Conservation (phyloP, 2,329 filamentous ascomycete species). For the Alternaria sp. region DNA sequence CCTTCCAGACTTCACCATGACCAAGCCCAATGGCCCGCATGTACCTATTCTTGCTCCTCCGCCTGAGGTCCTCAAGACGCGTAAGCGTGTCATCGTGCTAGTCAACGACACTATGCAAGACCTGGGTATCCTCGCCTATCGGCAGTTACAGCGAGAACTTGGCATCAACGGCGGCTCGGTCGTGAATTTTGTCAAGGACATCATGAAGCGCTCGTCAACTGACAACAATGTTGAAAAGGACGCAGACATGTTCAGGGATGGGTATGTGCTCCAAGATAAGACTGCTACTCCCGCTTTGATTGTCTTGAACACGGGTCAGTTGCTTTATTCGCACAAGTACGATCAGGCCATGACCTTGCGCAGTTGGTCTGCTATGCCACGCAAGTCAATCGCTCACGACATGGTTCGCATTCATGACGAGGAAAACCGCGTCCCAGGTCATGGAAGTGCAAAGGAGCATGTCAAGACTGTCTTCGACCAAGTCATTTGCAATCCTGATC, state of each 20-base stretch:
- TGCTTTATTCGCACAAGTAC: constrained; percentile 75
- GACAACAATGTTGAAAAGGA: constrained; percentile 18
- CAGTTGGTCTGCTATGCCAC: constrained; percentile 67
- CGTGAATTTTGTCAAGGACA: constrained; percentile 66
- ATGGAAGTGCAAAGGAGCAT: constrained; percentile 67
- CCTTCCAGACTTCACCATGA: constrained; percentile 65
- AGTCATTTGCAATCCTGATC: constrained; percentile 60
- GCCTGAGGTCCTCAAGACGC: constrained; percentile 60
- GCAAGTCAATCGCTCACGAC: constrained; percentile 66
- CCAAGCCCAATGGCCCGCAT: constrained; percentile 60
- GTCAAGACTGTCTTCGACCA: constrained; percentile 71
- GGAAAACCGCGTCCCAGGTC: constrained; percentile 70
- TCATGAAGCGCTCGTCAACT: constrained; percentile 46
- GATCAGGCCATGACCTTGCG: constrained; percentile 66
- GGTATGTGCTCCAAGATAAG: constrained; percentile 24
- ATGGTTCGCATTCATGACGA: constrained; percentile 61
- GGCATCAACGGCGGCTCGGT: constrained; percentile 76
- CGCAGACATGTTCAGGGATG: constrained; percentile 32
- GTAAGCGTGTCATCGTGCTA: constrained; percentile 73
- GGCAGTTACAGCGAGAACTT: constrained; percentile 68
- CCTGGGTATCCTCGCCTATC: constrained; percentile 76
- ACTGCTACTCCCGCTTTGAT: constrained; percentile 66
- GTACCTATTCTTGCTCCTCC: constrained; percentile 73
- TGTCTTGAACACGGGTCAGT: constrained; percentile 79
- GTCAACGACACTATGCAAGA: constrained; percentile 82